Evolutionary conservation across 495 filamentous ascomycete genomes (phyloP), one percentile per base, ranked within the genome.

Genomic region (Evernia prunastri): DNA sequence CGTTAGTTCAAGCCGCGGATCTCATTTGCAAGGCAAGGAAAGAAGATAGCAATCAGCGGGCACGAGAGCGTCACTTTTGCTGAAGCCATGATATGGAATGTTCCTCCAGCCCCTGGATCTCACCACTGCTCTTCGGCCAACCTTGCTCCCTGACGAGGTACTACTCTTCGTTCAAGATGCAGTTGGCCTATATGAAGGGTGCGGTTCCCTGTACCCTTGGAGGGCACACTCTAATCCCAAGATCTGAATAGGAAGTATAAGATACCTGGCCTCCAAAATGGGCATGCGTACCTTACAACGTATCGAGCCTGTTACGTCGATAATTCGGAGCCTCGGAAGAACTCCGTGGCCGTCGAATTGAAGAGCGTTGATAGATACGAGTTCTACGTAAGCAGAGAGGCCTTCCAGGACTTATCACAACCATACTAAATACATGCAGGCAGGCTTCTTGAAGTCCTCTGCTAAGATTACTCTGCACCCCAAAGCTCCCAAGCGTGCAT

Each of bases 171-270:
- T 99, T 65, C 92, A 96, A 77, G 90, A 97, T 82, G 89, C 89
- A 74, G 94, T 97, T 71, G 94, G 95, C 69, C 79, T 99, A 67
- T 99, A 99, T 77, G 90, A 97, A 81, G 94, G 95, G 92, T 97
- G 79, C 40, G 40, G 37, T 6, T 36, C 36, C 35, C 43, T 36
- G n/a, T 17, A 56, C n/a, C 23, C 51, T 40, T 60, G 23, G 25
- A 53, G 10, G n/a, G 57, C 56, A 53, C 17, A 39, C 53, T 62
- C 18, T 54, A 54, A 54, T 20, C 56, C 54, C 6, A 56, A n/a
- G 36, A 27, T 23, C 39, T 61, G 56, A 59, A 61, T 66, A 96
- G 92, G 64, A 97, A 96, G 78, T 92, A 85, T 80, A 97, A 97
- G 77, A 84, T 97, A 58, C 88, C 91, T n/a, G 85, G 90, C 67